These are phyloP conservation scores for Macrolepiota dolichaula DNA, from an alignment of 768 basidiomycete species.

Conservation along the genomic window DNA sequence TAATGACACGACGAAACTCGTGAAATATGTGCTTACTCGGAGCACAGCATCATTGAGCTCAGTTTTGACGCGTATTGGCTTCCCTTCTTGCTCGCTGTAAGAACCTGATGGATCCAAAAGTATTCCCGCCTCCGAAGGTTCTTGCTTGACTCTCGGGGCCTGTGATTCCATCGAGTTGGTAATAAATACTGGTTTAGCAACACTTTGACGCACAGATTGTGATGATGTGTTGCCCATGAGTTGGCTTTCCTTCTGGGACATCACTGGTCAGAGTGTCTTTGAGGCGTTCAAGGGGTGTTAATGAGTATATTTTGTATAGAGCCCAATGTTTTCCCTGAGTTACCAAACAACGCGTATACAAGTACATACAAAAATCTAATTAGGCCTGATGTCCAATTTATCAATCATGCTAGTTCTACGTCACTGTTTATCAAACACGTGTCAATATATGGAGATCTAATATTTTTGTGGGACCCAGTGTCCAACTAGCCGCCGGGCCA, in stretches of 20 bases:
- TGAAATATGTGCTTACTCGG: background rate
- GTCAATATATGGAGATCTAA: too few relatives aligned
- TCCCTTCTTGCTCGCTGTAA: background rate
- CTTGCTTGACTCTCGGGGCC: background rate
- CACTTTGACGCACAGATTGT: background rate
- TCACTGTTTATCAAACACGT: too few relatives aligned
- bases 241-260: background rate
- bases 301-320: too few relatives aligned
- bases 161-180: background rate
- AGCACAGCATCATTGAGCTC: background rate
- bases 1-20: background rate
- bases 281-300: background rate
- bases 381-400: background rate
- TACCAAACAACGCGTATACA: constrained; percentile 4
- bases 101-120: constrained; percentile 1
- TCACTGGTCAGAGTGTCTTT: background rate
- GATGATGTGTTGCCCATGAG: background rate
- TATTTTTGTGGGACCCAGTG: constrained; percentile 69
- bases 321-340: background rate
- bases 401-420: too few relatives aligned
- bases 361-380: background rate
- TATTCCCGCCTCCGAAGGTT: background rate
- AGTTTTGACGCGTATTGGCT: background rate
- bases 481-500: constrained; percentile 48
- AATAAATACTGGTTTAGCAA: background rate